These are phyloP conservation scores for Verbena officinalis DNA, from an alignment of 257 asterid species.

Conservation along the genomic window DNA sequence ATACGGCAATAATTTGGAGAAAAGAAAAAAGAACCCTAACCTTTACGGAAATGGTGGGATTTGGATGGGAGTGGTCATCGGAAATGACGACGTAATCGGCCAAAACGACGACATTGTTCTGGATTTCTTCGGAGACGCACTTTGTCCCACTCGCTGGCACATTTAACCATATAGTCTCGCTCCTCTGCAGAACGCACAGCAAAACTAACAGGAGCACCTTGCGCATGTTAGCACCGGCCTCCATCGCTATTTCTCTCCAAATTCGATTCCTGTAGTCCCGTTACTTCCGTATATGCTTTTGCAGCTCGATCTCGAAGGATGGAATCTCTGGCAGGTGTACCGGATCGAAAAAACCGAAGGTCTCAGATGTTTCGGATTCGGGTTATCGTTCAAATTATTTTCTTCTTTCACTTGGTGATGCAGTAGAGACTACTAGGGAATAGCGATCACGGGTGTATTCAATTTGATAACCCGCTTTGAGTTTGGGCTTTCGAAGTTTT, in stretches of 20 bases:
- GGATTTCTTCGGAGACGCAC: constrained; percentile 89
- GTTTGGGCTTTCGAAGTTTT: background rate
- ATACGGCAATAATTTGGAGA: background rate
- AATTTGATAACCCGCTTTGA: background rate
- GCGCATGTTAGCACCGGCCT: constrained; percentile 40
- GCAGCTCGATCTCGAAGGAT: constrained; percentile 31
- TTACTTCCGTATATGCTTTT: background rate
- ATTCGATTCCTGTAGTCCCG: constrained; percentile 6
- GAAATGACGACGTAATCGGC: constrained; percentile 81
- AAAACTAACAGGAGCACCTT: constrained; percentile 38
- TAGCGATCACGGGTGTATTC: constrained; percentile 1
- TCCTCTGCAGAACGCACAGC: constrained; percentile 36
- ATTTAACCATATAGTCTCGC: constrained; percentile 75
- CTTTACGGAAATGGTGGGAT: constrained; percentile 82
- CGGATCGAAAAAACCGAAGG: constrained; percentile 29
- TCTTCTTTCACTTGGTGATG: background rate
- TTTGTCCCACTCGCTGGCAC: constrained; percentile 75
- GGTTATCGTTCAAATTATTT: background rate
- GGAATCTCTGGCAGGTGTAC: constrained; percentile 22
- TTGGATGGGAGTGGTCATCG: constrained; percentile 57
- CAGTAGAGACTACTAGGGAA: too few relatives aligned
- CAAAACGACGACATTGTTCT: constrained; percentile 83
- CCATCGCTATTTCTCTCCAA: constrained; percentile 37
- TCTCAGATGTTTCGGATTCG: constrained; percentile 24
- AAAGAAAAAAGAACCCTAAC: constrained; percentile 36